Evolutionary conservation across 2,329 filamentous ascomycete species (phyloP).

Genomic region (Atkinsonella hypoxylon): DNA sequence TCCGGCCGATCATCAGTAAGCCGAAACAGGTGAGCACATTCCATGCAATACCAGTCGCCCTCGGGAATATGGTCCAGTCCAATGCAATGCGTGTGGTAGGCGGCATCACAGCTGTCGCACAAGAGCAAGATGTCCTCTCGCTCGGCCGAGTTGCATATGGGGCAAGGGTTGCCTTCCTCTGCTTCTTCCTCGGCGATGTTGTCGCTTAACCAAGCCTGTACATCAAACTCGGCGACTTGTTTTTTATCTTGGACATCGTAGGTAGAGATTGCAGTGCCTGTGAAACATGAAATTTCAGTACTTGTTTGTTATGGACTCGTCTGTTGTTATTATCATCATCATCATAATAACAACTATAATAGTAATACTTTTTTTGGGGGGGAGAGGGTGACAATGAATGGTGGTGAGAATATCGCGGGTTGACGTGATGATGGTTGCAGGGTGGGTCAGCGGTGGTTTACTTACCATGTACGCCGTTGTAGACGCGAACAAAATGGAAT

Average conservation of each 20-base stretch:
- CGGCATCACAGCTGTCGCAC: constrained; percentile 81
- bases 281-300: neutral
- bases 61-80: constrained; percentile 66
- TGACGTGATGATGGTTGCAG: neutral
- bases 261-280: constrained; percentile 43
- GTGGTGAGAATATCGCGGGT: too few species aligned
- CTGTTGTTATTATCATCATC: too few species aligned
- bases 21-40: constrained; percentile 49
- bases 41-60: constrained; percentile 83
- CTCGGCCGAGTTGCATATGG: constrained; percentile 70
- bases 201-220: constrained; percentile 60
- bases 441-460: constrained; percentile 14
- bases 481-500: constrained; percentile 84
- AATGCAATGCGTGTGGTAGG: constrained; percentile 87
- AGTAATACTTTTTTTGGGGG: neutral
- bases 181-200: constrained; percentile 55
- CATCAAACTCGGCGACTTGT: constrained; percentile 82
- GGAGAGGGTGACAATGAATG: too few species aligned
- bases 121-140: constrained; percentile 77
- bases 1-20: constrained; percentile 19
- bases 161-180: constrained; percentile 60
- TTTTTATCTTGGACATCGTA: constrained; percentile 69
- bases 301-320: too few species aligned
- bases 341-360: too few species aligned
- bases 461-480: constrained; percentile 68